phyloP scores from a whole-genome alignment of 1,139 yeast genomes.

The Sugiyamaella novakii region DNA sequence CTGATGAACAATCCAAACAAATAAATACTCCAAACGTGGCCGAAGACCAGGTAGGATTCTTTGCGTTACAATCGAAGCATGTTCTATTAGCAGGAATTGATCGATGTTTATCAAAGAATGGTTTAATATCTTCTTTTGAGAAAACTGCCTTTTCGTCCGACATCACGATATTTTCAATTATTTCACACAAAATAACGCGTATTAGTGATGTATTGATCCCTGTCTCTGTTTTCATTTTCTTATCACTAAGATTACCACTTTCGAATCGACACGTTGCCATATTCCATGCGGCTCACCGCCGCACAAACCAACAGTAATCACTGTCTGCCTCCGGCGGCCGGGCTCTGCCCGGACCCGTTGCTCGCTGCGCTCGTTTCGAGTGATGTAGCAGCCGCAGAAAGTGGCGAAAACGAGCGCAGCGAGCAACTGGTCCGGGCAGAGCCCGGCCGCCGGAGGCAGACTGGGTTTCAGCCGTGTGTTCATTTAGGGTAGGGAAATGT shows the following conservation, averaged over 20 bases:
- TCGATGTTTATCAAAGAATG: constrained; percentile 59
- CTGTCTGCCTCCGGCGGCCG: not conserved
- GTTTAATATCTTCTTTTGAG: constrained; percentile 61
- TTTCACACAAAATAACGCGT: constrained; percentile 5
- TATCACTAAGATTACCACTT: too few species aligned
- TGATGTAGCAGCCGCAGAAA: too few species aligned
- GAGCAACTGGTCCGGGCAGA: not conserved
- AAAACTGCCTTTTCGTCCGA: constrained; percentile 54
- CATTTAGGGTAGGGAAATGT: not conserved
- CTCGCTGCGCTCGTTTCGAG: too few species aligned
- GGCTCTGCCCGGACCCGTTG: not conserved
- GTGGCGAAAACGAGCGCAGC: not conserved
- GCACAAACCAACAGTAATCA: not conserved
- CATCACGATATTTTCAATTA: constrained; percentile 1
- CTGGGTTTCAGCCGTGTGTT: not conserved
- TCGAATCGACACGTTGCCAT: constrained; percentile 9
- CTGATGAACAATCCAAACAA: constrained; percentile 95
- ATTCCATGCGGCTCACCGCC: not conserved
- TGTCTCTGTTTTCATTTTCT: not conserved
- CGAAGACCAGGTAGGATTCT: constrained; percentile 98
- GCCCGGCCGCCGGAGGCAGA: not conserved
- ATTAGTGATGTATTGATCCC: not conserved
- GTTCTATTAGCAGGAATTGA: constrained; percentile 69
- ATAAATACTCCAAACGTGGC: constrained; percentile 93
- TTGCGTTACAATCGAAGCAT: constrained; percentile 92